These are phyloP conservation scores for Candida xyloterini DNA, from an alignment of 805 yeast genomes.

Conservation along the genomic window DNA sequence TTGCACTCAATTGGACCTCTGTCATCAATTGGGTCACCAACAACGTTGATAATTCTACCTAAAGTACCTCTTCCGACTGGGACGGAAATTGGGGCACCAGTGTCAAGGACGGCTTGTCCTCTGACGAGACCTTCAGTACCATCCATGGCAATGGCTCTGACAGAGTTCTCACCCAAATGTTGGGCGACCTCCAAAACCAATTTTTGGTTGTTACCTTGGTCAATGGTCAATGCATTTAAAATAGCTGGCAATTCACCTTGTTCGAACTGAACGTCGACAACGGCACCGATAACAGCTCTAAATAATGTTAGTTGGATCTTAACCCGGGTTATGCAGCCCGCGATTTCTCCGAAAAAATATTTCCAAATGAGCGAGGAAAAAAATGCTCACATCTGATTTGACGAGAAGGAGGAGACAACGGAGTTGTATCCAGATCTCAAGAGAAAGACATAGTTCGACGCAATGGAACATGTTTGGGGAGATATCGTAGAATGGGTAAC, in stretches of 20 bases:
- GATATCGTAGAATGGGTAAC: constrained; percentile 3
- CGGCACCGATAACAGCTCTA: constrained; percentile 98
- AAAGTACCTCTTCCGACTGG: constrained; percentile 99
- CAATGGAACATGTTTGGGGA: not conserved
- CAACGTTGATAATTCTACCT: constrained; percentile 97
- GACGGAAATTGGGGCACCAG: constrained; percentile 98
- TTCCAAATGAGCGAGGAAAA: constrained; percentile 13
- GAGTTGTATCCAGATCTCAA: not conserved
- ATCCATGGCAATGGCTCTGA: constrained; percentile 99
- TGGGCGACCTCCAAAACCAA: constrained; percentile 98
- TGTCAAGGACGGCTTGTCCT: constrained; percentile 88
- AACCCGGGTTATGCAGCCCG: constrained; percentile 23
- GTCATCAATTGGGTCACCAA: constrained; percentile 99
- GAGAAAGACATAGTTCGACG: not conserved
- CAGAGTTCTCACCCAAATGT: constrained; percentile 99
- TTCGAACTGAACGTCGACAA: constrained; percentile 98
- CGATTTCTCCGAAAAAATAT: constrained; percentile 15
- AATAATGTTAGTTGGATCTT: constrained; percentile 22
- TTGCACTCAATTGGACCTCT: constrained; percentile 96
- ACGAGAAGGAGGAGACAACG: constrained; percentile 10
- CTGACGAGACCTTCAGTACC: constrained; percentile 99
- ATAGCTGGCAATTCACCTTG: constrained; percentile 97
- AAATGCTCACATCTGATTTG: constrained; percentile 22
- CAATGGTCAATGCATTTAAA: constrained; percentile 91
- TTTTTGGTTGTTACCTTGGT: constrained; percentile 55